phyloP scores from a whole-genome alignment of 2,329 filamentous ascomycete genomes.

The Harringtonia lauricola region DNA sequence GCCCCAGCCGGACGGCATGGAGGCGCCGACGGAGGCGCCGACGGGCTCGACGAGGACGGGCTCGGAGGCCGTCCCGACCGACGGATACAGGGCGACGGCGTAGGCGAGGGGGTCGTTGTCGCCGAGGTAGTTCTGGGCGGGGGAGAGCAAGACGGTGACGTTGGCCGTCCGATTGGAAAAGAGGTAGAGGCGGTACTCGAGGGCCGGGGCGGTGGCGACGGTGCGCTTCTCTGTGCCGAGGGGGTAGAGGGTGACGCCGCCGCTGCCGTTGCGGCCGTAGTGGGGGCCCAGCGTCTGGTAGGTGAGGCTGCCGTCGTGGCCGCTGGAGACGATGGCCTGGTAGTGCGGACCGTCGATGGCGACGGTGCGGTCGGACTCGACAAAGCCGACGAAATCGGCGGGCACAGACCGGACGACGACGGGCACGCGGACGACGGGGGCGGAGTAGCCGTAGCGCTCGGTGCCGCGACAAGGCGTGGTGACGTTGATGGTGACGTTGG shows the following conservation, averaged over 20 bases:
- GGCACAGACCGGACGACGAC: slow-evolving; percentile 38
- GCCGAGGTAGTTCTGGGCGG: slow-evolving; percentile 41
- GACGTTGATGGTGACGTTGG: slow-evolving; percentile 40
- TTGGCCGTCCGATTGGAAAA: slow-evolving; percentile 39
- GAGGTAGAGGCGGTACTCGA: slow-evolving; percentile 51
- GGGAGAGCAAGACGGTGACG: slow-evolving; percentile 39
- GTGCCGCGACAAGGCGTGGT: slow-evolving; percentile 34
- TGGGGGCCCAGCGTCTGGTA: too few relatives aligned
- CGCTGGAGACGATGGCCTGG: slow-evolving; percentile 26
- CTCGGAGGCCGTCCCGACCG: slow-evolving; percentile 15
- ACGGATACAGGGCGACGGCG: slow-evolving; percentile 33
- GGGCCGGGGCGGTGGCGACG: slow-evolving; percentile 36
- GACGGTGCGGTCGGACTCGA: slow-evolving; percentile 49
- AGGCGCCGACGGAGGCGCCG: slow-evolving; percentile 26
- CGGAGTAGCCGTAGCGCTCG: slow-evolving; percentile 26
- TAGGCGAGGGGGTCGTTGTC: slow-evolving; percentile 38
- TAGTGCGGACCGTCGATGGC: slow-evolving; percentile 44
- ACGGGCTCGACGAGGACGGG: slow-evolving; percentile 28
- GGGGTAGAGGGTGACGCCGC: slow-evolving; percentile 46
- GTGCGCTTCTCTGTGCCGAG: slow-evolving; percentile 37
- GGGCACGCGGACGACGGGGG: slow-evolving; percentile 41
- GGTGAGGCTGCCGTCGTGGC: too few relatives aligned
- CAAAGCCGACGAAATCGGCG: slow-evolving; percentile 45
- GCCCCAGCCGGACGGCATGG: slow-evolving; percentile 30
- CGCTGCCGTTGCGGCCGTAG: slow-evolving; percentile 47